These are phyloP conservation scores for Saccharomycopsis babjevae DNA, from an alignment of 805 yeast species.

Conservation along the genomic window DNA sequence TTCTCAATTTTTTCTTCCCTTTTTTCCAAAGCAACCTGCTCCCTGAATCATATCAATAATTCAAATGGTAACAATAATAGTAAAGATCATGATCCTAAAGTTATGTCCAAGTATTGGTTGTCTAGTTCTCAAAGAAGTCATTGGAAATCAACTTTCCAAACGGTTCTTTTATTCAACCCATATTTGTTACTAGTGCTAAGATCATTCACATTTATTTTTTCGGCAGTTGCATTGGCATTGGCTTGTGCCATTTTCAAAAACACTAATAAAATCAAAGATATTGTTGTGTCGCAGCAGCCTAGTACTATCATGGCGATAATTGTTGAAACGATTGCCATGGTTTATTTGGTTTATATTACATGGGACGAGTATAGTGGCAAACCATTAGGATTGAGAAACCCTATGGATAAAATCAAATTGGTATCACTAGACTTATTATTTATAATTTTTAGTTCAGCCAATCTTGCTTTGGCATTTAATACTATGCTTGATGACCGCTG, in stretches of 20 bases:
- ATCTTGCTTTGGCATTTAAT: conserved; percentile 75
- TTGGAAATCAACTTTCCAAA: conserved; percentile 51
- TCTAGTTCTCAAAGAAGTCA: conserved; percentile 49
- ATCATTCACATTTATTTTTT: conserved; percentile 44
- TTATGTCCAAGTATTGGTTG: conserved; percentile 58
- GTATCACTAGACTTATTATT: conserved; percentile 76
- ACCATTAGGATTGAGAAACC: conserved; percentile 83
- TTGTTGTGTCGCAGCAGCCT: conserved; percentile 58
- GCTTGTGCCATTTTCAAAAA: conserved; percentile 47
- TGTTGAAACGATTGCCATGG: conserved; percentile 69
- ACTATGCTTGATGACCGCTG: conserved; percentile 71
- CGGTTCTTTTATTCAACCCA: conserved; percentile 62
- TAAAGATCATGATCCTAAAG: conserved; percentile 29
- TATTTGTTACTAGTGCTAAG: conserved; percentile 74
- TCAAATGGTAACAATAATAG: conserved; percentile 2
- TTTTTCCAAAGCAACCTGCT: background rate
- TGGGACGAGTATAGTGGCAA: conserved; percentile 87
- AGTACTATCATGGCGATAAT: conserved; percentile 88
- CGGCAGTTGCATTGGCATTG: conserved; percentile 60
- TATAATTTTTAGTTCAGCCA: conserved; percentile 83
- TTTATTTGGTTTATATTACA: conserved; percentile 71
- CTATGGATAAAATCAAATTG: conserved; percentile 71
- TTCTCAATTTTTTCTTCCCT: background rate
- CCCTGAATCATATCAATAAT: conserved; percentile 16
- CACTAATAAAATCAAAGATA: conserved; percentile 13